Evolutionary conservation across 495 filamentous ascomycete species (phyloP).

Genomic region (Penicillium subrubescens): DNA sequence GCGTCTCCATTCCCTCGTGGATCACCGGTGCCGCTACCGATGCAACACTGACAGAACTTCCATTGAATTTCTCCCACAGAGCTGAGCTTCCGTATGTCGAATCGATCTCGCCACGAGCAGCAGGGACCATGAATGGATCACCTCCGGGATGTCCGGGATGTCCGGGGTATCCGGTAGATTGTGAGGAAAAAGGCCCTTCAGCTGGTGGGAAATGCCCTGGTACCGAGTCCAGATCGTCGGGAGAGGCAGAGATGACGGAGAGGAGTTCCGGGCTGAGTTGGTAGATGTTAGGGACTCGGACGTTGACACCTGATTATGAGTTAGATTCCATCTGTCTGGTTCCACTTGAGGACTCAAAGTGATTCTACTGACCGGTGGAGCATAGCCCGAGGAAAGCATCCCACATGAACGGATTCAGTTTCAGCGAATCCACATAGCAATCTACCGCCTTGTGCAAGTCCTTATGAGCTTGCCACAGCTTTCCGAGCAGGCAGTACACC

Average conservation of each 20-base stretch:
- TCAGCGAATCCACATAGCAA: slow-evolving; percentile 84
- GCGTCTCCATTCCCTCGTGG: slow-evolving; percentile 47
- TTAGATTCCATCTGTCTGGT: slow-evolving; percentile 17
- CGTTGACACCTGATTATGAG: slow-evolving; percentile 62
- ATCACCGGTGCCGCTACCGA: slow-evolving; percentile 32
- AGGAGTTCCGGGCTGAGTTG: slow-evolving; percentile 71
- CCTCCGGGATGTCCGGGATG: slow-evolving; percentile 37
- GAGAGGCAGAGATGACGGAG: slow-evolving; percentile 46
- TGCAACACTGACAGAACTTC: slow-evolving; percentile 44
- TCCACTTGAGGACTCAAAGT: background rate
- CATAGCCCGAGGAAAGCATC: slow-evolving; percentile 89
- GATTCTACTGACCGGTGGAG: slow-evolving; percentile 57
- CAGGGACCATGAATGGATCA: slow-evolving; percentile 51
- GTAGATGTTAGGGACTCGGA: slow-evolving; percentile 83
- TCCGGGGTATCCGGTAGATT: slow-evolving; percentile 40
- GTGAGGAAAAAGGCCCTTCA: slow-evolving; percentile 44
- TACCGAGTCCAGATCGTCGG: slow-evolving; percentile 37
- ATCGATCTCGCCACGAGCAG: slow-evolving; percentile 42
- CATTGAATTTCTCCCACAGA: slow-evolving; percentile 60
- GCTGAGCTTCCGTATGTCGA: slow-evolving; percentile 52
- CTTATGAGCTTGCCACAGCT: slow-evolving; percentile 79
- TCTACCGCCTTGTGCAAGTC: slow-evolving; percentile 79
- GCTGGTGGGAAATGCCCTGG: slow-evolving; percentile 40
- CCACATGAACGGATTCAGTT: slow-evolving; percentile 96
- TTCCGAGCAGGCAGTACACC: slow-evolving; percentile 77